These are phyloP conservation scores for Osmanthus fragrans DNA, from an alignment of 257 asterid species.

Conservation along the genomic window DNA sequence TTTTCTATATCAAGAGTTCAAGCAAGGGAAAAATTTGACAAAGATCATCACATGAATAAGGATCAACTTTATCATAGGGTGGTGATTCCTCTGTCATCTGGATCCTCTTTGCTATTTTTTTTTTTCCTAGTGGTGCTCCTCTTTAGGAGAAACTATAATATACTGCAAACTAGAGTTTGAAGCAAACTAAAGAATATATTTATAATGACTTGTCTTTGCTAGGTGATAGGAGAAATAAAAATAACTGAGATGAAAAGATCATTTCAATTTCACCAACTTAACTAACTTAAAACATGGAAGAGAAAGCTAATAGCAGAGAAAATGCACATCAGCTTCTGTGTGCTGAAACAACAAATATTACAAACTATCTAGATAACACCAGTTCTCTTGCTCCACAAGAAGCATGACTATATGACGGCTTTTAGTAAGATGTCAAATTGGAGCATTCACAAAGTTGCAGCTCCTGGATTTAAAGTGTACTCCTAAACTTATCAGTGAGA, in stretches of 20 bases:
- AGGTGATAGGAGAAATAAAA: background rate
- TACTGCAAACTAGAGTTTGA: background rate
- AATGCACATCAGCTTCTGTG: background rate
- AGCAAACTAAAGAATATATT: too few relatives aligned
- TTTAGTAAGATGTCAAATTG: background rate
- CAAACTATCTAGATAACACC: background rate
- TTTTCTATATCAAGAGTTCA: background rate
- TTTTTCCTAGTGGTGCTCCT: too few relatives aligned
- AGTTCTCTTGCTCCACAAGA: constrained; percentile 3
- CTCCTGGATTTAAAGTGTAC: background rate
- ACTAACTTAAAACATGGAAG: constrained; percentile 3
- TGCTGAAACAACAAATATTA: constrained; percentile 14
- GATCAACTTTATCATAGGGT: background rate
- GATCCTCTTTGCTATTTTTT: too few relatives aligned
- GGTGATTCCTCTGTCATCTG: background rate
- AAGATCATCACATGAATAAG: background rate
- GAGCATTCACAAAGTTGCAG: background rate
- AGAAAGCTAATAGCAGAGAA: background rate
- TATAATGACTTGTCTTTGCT: background rate
- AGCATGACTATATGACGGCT: background rate
- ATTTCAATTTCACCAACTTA: constrained; percentile 5
- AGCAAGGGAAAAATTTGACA: too few relatives aligned
- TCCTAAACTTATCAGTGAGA: background rate
- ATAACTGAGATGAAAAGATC: background rate
- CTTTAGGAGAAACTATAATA: too few relatives aligned